Evolutionary conservation across 2,329 filamentous ascomycete species (phyloP), one percentile per base, ranked within the genome.

Genomic region (Curvularia eragrostidis): DNA sequence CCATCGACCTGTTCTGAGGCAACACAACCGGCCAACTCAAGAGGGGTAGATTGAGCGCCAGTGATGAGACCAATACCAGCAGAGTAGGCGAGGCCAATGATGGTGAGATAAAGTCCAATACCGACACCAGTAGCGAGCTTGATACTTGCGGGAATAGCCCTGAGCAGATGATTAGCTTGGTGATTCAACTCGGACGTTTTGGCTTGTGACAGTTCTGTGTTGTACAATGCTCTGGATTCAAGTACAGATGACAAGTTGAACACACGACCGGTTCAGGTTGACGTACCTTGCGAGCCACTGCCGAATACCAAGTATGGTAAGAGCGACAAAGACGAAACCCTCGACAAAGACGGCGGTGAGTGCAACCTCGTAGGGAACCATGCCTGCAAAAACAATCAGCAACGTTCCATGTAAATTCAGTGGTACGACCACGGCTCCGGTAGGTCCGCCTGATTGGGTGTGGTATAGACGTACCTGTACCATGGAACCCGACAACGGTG

Each of bases 321-420:
- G 83, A 3, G 81, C 90, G 49, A 96, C 86, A 78, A 96, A 96
- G 61, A 96, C 88, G 75, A 90, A 91, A 36, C 92, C 92, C 76
- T 96, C 92, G 13, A 95, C 89, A 73, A 96, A 96, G 64, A 95
- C 92, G 52, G 92, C 91, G 3, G 91, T 95, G 36, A 96, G 79
- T 32, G 92, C 92, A 41, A 93, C 83, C 52, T 84, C 76, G 72
- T 91, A 96, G 1, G 91, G 87, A 8, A 96, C 87, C 34, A 84
- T 81, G 2, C 73, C 72, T 70, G 44, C 41, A 63, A 15, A 59
- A 54, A 48, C 32, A 64, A 64, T 72, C 46, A 69, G 65, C 46
- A 52, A 34, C 21, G 54, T 59, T 53, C 58, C 52, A 48, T 38
- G 19, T 28, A 50, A 41, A 48, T 23, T 28, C 47, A 38, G 8